Percentiles rank a stretch among this genome's conserved stretches.
Evolutionary conservation across 805 yeast species (phyloP).

Genomic region (Starmerella stigmatis): DNA sequence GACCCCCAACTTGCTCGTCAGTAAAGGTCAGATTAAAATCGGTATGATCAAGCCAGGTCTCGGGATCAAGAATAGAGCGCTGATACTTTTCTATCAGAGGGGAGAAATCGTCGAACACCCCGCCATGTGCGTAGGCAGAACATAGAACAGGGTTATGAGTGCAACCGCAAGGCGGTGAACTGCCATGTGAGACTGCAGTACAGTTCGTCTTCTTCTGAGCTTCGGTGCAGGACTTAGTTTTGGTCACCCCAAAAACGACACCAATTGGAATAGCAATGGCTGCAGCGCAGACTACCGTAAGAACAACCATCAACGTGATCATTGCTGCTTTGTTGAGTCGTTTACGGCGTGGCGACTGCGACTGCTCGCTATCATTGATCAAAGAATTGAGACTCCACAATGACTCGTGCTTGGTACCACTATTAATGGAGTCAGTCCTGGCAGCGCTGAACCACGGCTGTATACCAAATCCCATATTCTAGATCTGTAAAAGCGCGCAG

Average conservation of each 20-base stretch:
- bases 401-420: not conserved
- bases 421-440: too few relatives aligned
- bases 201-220: not conserved
- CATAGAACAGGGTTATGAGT: not conserved
- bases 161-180: not conserved
- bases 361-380: not conserved
- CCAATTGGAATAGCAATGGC: not conserved
- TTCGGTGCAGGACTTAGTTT: not conserved
- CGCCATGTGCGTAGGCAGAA: not conserved
- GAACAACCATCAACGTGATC: not conserved
- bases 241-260: not conserved
- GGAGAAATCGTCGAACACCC: not conserved
- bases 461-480: too few relatives aligned
- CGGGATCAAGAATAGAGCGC: conserved; percentile 2
- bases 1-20: conserved; percentile 29
- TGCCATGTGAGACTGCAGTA: not conserved
- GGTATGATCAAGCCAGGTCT: conserved; percentile 29
- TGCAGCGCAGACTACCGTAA: not conserved
- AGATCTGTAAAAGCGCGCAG: too few relatives aligned
- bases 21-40: conserved; percentile 32
- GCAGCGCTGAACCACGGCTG: too few relatives aligned
- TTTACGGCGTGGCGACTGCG: not conserved
- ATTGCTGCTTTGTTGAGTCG: not conserved
- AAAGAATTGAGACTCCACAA: not conserved
- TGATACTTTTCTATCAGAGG: not conserved